Evolutionary conservation across 73 alveolate species (phyloP), one percentile per base, ranked within the genome.

Genomic region (Paramecium tetraurelia): DNA sequence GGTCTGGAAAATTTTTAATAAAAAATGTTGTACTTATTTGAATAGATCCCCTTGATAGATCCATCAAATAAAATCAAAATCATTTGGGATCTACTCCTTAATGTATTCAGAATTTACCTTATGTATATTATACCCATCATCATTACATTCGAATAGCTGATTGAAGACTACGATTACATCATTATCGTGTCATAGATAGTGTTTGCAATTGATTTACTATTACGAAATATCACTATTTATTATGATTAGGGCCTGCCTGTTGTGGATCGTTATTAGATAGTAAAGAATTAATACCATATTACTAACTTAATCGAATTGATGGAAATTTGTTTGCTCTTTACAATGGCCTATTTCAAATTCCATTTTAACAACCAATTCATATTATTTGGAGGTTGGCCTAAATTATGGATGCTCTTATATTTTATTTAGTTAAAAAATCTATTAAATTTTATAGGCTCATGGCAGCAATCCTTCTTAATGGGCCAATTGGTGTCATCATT

Each of bases 161-260:
- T 63, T 12, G 46, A 63, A 31, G 84, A 63, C 14, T 63, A 63
- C 12, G 84, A 63, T 63, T 11, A 63, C 31, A 27, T 31, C 1
- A 63, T 80, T 41, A 80, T 80, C 3, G 12, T 80, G 8, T 20
- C 48, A 22, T 41, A 46, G 16, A 24, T 46, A 2, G 36, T 80
- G n/a, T 41, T 80, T 41, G 21, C 48, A 21, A 22, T 80, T 43
- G 90, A 80, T 80, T 31, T 80, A 20, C 43, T 80, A 7, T 20
- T 80, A 14, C 44, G 90, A 43, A 40, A 18, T 22, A 31, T 80
- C 16, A 80, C 90, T 5, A 44, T 80, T 1, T 27, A 40, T 22
- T 80, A 44, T 80, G 90, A 80, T 18, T 80, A 41, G 43, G 90
- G 90, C 5, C 24, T 41, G 8, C 90, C 90, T 44, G 90, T 80